Conservation (phyloP, 306 rosid species). For the Parietaria judaica region DNA sequence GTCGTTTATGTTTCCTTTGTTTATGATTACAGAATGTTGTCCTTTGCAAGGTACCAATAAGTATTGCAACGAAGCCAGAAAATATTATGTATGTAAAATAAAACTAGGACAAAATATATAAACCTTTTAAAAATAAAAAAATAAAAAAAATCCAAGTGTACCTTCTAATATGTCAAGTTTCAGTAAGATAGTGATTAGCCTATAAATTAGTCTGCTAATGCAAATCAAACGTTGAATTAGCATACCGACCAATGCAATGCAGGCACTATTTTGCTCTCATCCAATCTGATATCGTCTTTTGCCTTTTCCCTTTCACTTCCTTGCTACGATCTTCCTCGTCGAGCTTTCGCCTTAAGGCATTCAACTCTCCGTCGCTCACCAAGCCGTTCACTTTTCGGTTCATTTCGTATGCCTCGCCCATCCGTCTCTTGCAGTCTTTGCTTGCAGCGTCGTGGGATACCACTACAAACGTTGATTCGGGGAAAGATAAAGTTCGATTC, state of each 20-base stretch:
- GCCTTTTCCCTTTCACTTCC: slow-evolving; percentile 35
- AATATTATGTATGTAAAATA: no score
- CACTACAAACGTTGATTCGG: slow-evolving; percentile 31
- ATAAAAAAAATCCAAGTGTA: background rate
- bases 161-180: background rate
- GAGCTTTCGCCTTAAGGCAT: slow-evolving; percentile 40
- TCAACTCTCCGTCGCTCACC: slow-evolving; percentile 58
- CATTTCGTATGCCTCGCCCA: slow-evolving; percentile 77
- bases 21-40: no score
- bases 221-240: no score
- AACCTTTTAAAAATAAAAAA: background rate
- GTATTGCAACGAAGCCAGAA: no score
- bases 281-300: slow-evolving; percentile 32
- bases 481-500: background rate
- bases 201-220: no score
- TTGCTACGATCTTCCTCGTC: slow-evolving; percentile 42
- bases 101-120: no score
- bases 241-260: background rate
- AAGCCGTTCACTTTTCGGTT: slow-evolving; percentile 51
- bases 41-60: no score
- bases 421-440: slow-evolving; percentile 67
- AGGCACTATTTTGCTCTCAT: slow-evolving; percentile 13
- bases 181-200: background rate
- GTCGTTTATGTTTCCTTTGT: no score
- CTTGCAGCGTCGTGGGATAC: slow-evolving; percentile 76